A percentile compares a stretch with the other conserved stretches of the same genome.
These are phyloP conservation scores for Furcasterigmium sp. DNA, from an alignment of 2,329 filamentous ascomycete species.

Conservation along the genomic window DNA sequence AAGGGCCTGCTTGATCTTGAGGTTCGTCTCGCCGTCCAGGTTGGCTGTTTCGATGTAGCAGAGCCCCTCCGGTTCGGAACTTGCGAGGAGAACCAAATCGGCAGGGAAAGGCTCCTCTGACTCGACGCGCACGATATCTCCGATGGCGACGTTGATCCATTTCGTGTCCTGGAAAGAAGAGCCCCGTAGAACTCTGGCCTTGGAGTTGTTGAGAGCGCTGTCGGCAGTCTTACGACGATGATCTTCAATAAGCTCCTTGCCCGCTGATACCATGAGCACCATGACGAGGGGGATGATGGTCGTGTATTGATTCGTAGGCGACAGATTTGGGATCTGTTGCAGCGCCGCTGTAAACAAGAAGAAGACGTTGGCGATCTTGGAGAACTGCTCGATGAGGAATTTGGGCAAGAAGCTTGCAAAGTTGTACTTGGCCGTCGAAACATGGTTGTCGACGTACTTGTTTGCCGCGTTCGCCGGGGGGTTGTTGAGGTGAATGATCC, in stretches of 20 bases:
- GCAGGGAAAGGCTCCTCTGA: constrained; percentile 94
- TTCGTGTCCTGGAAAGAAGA: constrained; percentile 80
- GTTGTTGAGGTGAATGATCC: constrained; percentile 95
- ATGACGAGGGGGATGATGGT: constrained; percentile 92
- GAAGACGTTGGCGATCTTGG: constrained; percentile 98
- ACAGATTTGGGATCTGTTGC: constrained; percentile 92
- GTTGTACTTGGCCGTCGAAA: constrained; percentile 98
- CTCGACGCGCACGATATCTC: constrained; percentile 87
- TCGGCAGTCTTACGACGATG: constrained; percentile 86
- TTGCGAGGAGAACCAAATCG: constrained; percentile 85
- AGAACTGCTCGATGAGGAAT: constrained; percentile 97
- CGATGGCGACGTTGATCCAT: constrained; percentile 91
- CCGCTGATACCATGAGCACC: constrained; percentile 88
- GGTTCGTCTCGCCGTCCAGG: constrained; percentile 92
- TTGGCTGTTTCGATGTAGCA: constrained; percentile 99
- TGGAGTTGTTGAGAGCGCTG: constrained; percentile 80
- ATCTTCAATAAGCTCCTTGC: constrained; percentile 92
- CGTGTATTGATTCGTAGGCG: constrained; percentile 91
- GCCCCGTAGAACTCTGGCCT: constrained; percentile 75
- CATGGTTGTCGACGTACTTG: constrained; percentile 93
- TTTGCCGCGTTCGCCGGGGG: constrained; percentile 82
- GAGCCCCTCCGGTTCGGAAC: constrained; percentile 92
- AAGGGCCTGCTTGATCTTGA: constrained; percentile 97
- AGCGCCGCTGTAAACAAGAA: constrained; percentile 95
- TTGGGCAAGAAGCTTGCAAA: constrained; percentile 88